Evolutionary conservation across 1,284 basidiomycete genomes (phyloP).

Genomic region (Salmacisia buchloeana): DNA sequence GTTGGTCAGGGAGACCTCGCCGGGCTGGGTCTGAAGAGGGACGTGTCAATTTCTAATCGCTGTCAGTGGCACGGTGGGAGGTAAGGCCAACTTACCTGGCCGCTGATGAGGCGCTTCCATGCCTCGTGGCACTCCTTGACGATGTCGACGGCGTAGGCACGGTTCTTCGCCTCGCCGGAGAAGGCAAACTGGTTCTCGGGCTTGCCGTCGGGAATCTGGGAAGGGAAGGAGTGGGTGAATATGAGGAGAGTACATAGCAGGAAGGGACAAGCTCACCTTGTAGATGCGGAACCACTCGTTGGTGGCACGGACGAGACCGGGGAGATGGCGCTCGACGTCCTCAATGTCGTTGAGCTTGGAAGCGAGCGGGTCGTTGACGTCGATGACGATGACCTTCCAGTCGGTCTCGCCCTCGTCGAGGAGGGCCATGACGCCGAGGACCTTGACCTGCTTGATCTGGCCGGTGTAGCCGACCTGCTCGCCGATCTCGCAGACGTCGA

Average conservation of each 20-base stretch:
- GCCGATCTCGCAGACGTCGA: slow-evolving; percentile 99
- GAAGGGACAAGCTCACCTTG: slow-evolving; percentile 64
- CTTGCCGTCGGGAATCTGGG: slow-evolving; percentile 79
- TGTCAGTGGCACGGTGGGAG: background rate
- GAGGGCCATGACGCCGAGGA: slow-evolving; percentile 99
- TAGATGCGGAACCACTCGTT: slow-evolving; percentile 84
- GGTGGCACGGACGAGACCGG: slow-evolving; percentile 75
- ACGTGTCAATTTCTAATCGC: background rate
- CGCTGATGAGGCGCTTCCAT: slow-evolving; percentile 87
- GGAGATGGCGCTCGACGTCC: slow-evolving; percentile 96
- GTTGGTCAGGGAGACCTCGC: slow-evolving; percentile 53
- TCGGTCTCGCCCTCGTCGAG: slow-evolving; percentile 50
- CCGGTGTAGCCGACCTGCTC: slow-evolving; percentile 96
- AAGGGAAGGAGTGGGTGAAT: slow-evolving; percentile 28
- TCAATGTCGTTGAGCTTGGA: slow-evolving; percentile 97
- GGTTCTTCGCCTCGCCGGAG: slow-evolving; percentile 97
- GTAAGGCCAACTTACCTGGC: slow-evolving; percentile 57
- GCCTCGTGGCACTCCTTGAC: slow-evolving; percentile 98
- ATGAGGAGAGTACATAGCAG: slow-evolving; percentile 11
- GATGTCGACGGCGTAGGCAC: slow-evolving; percentile 95
- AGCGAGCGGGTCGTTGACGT: slow-evolving; percentile 92
- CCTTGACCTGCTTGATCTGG: slow-evolving; percentile 99
- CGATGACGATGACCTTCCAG: slow-evolving; percentile 64
- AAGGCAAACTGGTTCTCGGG: slow-evolving; percentile 98
- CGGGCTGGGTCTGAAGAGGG: background rate